phyloP scores from a whole-genome alignment of 345 rosid species.

The Acer yangbiense region DNA sequence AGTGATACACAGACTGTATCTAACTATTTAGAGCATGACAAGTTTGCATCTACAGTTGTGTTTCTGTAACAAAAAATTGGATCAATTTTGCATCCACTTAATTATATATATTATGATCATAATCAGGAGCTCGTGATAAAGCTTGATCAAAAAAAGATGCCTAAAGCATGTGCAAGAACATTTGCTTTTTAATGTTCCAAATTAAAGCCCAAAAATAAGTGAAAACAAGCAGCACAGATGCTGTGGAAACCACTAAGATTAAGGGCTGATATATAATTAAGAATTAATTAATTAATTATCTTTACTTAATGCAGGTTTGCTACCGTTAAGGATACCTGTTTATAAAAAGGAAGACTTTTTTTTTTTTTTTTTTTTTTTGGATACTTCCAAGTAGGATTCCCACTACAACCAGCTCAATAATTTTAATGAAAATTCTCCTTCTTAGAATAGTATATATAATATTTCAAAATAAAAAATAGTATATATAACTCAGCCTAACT shows the following conservation, averaged over 20 bases:
- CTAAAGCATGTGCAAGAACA: constrained; percentile 7
- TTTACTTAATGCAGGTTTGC: constrained; percentile 18
- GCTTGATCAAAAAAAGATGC: constrained; percentile 11
- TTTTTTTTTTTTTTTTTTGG: constrained; percentile 4
- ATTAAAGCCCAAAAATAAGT: neutral
- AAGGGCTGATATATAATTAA: neutral
- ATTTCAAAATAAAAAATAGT: neutral
- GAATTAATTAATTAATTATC: neutral
- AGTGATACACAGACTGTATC: constrained; percentile 8
- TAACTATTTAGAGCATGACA: neutral
- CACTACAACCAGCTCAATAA: constrained; percentile 28
- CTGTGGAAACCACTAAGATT: constrained; percentile 22
- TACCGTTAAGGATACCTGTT: constrained; percentile 39
- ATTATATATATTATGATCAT: neutral
- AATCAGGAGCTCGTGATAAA: neutral
- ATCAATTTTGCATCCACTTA: constrained; percentile 6
- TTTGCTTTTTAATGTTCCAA: neutral
- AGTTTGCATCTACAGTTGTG: constrained; percentile 10
- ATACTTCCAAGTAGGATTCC: constrained; percentile 37
- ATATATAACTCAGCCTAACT: constrained; percentile 12
- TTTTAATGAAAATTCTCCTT: neutral
- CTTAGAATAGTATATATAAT: neutral
- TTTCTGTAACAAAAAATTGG: constrained; percentile 13
- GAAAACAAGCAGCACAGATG: neutral
- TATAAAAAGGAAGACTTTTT: constrained; percentile 11